Percentiles rank a stretch among this genome's conserved stretches.
These are phyloP conservation scores for Lodderomyces parapsilosis DNA, from an alignment of 1,139 yeast genomes.

Conservation along the genomic window DNA sequence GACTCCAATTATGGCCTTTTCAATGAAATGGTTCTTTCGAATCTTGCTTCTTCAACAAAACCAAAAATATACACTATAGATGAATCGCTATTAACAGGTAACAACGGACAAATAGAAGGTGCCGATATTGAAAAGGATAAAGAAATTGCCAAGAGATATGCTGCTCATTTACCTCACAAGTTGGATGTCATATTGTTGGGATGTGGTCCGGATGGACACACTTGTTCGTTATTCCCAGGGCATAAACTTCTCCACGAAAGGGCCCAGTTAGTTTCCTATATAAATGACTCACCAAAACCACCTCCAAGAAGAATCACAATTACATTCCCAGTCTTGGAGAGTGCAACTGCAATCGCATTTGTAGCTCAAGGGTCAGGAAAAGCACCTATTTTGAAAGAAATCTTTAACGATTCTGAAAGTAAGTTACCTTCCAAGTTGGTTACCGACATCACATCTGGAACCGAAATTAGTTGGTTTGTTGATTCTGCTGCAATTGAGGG, in stretches of 20 bases:
- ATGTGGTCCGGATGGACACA: conserved; percentile 82
- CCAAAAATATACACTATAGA: conserved; percentile 54
- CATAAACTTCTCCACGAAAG: conserved; percentile 47
- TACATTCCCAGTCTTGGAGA: conserved; percentile 62
- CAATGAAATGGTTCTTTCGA: conserved; percentile 53
- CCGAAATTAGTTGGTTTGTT: conserved; percentile 75
- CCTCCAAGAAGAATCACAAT: conserved; percentile 76
- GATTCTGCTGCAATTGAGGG: conserved; percentile 71
- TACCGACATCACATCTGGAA: conserved; percentile 45
- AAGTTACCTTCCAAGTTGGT: conserved; percentile 74
- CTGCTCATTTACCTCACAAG: conserved; percentile 41
- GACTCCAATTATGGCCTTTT: conserved; percentile 71
- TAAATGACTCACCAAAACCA: conserved; percentile 70
- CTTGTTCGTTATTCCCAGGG: conserved; percentile 72
- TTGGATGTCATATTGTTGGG: conserved; percentile 66
- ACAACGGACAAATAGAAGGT: conserved; percentile 42
- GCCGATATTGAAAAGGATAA: conserved; percentile 38
- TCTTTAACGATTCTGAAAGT: conserved; percentile 54
- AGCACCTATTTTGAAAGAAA: conserved; percentile 67
- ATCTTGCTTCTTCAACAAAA: conserved; percentile 30
- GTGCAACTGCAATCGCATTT: conserved; percentile 63
- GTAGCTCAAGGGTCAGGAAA: conserved; percentile 90
- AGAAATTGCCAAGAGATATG: conserved; percentile 45
- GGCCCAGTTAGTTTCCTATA: conserved; percentile 36
- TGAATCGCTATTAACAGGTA: conserved; percentile 44